Percentiles rank a stretch among this genome's conserved stretches.
These are phyloP conservation scores for Phytopythium sindhum DNA, from an alignment of 352 stramenopile species.

Conservation along the genomic window DNA sequence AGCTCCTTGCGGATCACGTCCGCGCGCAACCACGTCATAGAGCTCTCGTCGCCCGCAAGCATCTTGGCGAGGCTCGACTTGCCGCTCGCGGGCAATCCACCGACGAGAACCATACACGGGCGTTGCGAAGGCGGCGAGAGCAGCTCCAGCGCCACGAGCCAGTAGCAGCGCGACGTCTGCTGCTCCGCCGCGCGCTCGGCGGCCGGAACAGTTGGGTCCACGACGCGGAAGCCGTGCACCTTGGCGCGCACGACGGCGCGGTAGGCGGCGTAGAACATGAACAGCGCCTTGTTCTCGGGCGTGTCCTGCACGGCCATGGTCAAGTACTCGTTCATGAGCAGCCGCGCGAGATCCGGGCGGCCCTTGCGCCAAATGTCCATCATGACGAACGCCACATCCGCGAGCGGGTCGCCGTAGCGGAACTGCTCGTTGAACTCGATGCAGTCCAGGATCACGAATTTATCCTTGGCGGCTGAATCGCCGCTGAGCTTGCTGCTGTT, in stretches of 20 bases:
- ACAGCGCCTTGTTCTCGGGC: constrained; percentile 42
- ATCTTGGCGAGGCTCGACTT: constrained; percentile 62
- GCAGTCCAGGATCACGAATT: constrained; percentile 63
- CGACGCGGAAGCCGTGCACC: constrained; percentile 58
- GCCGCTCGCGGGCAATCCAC: constrained; percentile 53
- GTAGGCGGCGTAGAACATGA: constrained; percentile 64
- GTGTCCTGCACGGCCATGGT: constrained; percentile 42
- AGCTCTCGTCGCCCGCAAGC: constrained; percentile 41
- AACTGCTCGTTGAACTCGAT: constrained; percentile 85
- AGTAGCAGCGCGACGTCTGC: constrained; percentile 53
- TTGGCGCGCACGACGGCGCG: constrained; percentile 69
- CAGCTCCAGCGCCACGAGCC: constrained; percentile 60
- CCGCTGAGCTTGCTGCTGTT: not conserved
- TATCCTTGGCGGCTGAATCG: not conserved
- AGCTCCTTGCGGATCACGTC: constrained; percentile 70
- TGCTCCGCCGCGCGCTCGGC: constrained; percentile 28
- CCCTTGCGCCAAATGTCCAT: constrained; percentile 72
- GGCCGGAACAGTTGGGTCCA: constrained; percentile 45
- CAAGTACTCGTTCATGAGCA: constrained; percentile 54
- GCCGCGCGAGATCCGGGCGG: constrained; percentile 44
- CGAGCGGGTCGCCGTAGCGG: constrained; percentile 59
- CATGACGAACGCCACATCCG: constrained; percentile 61
- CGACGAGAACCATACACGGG: constrained; percentile 52
- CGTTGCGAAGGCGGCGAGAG: constrained; percentile 36
- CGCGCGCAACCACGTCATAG: constrained; percentile 49